Base-by-base conservation (phyloP, 371 early-diverging fungal genomes). In the Antonospora locustae region DNA sequence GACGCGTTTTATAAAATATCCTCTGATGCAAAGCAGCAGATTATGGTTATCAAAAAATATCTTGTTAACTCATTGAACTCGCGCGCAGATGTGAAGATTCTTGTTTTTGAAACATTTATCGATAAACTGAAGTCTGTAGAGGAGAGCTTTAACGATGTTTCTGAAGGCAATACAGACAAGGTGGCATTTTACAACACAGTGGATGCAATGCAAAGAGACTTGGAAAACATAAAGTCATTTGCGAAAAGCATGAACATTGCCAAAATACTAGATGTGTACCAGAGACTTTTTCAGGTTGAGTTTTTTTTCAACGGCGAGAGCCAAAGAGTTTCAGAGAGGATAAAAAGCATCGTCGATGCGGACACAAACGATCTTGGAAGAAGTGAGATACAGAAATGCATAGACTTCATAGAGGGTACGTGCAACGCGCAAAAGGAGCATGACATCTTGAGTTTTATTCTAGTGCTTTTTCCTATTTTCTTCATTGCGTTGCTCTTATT, bases 91-190 rank as follows among this genome's bases (percentile, higher is more conserved):
- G 24, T 48, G 3, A 50, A 54, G 41, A 41, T 53, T 3, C n/a
- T 46, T 9, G 36, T 59, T 0, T 61, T 66, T 41, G 23, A 34
- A 32, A 56, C 50, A 27, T n/a, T 61, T 12, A 61, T 66, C 19
- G 51, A 61, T 44, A 66, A 66, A 45, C 50, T 66, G 17, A 16
- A 49, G 14, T 66, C 61, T 53, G 53, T 66, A 5, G 28, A 55
- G 12, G 61, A 66, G 20, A 53, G 58, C 22, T 66, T 66, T 57
- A 30, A 48, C 1, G 20, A 56, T 12, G n/a, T 66, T 22, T 53
- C 55, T 27, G 29, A 51, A 19, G 25, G 30, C 20, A 66, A 66
- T 34, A 52, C 61, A 11, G 47, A 66, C 7, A 51, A 50, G 19
- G 24, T 40, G 3, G 25, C 16, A 6, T 66, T 60, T 41, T 61